A percentile compares a stretch with the other conserved stretches of the same genome.
These are phyloP conservation scores for Yarrowia sp. DNA, from an alignment of 805 yeast species.

Conservation along the genomic window DNA sequence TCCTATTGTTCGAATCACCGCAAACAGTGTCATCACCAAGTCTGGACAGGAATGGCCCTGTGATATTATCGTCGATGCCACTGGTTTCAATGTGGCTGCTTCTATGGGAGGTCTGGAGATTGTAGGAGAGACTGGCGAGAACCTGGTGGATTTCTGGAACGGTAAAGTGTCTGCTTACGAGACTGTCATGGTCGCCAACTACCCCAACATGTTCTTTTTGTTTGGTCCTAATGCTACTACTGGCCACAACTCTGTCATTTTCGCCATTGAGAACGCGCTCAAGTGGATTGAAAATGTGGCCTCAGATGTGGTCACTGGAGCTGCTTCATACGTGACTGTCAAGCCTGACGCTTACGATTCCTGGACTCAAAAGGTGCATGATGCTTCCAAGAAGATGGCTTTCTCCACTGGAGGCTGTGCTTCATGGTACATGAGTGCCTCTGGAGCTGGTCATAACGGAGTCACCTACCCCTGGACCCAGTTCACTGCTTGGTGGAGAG, in stretches of 20 bases:
- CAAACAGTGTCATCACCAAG: constrained; percentile 28
- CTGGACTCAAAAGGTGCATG: constrained; percentile 28
- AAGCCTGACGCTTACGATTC: constrained; percentile 27
- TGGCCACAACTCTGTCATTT: constrained; percentile 31
- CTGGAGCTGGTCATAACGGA: constrained; percentile 27
- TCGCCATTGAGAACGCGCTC: constrained; percentile 31
- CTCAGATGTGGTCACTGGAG: constrained; percentile 8
- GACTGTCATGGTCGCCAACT: constrained; percentile 29
- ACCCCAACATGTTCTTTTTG: constrained; percentile 30
- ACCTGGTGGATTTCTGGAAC: constrained; percentile 18
- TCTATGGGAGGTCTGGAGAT: constrained; percentile 18
- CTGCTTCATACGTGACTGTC: constrained; percentile 28
- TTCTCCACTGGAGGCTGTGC: constrained; percentile 30
- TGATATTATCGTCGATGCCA: constrained; percentile 31
- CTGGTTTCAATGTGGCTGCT: constrained; percentile 29
- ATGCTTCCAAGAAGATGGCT: constrained; percentile 26
- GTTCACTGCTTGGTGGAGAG: constrained; percentile 30
- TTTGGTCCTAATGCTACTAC: constrained; percentile 31
- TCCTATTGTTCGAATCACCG: constrained; percentile 27
- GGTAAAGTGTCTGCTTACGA: constrained; percentile 29
- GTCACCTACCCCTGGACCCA: constrained; percentile 31
- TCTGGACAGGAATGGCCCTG: constrained; percentile 29
- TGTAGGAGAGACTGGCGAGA: constrained; percentile 28
- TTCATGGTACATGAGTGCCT: constrained; percentile 30
- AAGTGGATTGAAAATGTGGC: constrained; percentile 28